Conservation (phyloP, 257 asterid species). For the Pogostemon cablin region DNA sequence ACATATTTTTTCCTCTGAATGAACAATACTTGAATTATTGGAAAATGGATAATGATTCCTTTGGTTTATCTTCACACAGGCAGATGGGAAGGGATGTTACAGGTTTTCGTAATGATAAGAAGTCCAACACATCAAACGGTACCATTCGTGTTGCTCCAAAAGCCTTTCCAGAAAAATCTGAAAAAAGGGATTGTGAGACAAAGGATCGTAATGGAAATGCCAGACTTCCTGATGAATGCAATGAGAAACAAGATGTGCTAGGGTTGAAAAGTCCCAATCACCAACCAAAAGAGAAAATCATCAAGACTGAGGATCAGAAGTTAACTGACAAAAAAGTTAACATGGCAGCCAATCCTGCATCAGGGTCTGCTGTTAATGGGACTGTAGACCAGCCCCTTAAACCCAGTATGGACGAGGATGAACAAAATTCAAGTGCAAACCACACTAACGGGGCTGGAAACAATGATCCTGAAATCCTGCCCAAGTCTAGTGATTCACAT, state of each 20-base stretch:
- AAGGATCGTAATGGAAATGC: conserved; percentile 36
- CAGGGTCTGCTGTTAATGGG: conserved; percentile 49
- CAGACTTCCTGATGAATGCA: conserved; percentile 36
- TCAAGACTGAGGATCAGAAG: conserved; percentile 52
- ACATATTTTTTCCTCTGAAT: neutral
- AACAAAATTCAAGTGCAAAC: conserved; percentile 29
- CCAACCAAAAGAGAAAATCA: conserved; percentile 52
- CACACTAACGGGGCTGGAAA: conserved; percentile 45
- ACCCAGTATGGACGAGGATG: conserved; percentile 43
- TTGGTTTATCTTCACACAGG: conserved; percentile 27
- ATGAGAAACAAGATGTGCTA: conserved; percentile 60
- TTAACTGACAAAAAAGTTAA: conserved; percentile 48
- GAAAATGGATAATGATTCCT: conserved; percentile 2
- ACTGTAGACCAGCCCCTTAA: conserved; percentile 40
- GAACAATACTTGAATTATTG: conserved; percentile 1
- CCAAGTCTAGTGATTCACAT: conserved; percentile 40
- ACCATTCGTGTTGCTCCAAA: conserved; percentile 31
- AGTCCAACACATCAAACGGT: conserved; percentile 30
- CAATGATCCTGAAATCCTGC: conserved; percentile 42
- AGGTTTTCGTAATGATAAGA: conserved; percentile 36
- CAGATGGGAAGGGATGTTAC: conserved; percentile 46
- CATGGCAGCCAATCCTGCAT: conserved; percentile 49
- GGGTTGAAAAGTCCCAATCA: conserved; percentile 58
- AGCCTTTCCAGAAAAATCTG: conserved; percentile 35
- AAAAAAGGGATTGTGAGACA: conserved; percentile 27